phyloP scores from a whole-genome alignment of 129 eudicot species.

The Helianthus annuus region HanXRQr2.0-SUNRISE NC_035434.2:173785725-173786224 shows the following conservation, averaged over 20 bases:
- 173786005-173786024: constrained; percentile 72
- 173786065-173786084: constrained; percentile 48
- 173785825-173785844: no score
- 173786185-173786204: constrained; percentile 52
- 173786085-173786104: constrained; percentile 54
- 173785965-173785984: constrained; percentile 81
- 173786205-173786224: constrained; percentile 24
- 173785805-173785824: no score
- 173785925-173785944: constrained; percentile 54
- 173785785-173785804: no score
- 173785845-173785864: no score
- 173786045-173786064: constrained; percentile 68
- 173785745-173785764: no score
- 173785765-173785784: no score
- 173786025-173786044: constrained; percentile 58
- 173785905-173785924: constrained; percentile 71
- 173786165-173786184: constrained; percentile 19
- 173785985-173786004: constrained; percentile 66
- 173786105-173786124: constrained; percentile 21
- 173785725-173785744: no score
- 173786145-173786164: constrained; percentile 21
- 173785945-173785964: constrained; percentile 53
- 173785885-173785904: constrained; percentile 52
- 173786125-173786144: not conserved
- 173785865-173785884: constrained; percentile 47